Percentiles rank a stretch among this genome's conserved stretches.
These are phyloP conservation scores for Leishmania amazonensis DNA, from an alignment of 208 protist genomes.

Conservation along the genomic window DNA sequence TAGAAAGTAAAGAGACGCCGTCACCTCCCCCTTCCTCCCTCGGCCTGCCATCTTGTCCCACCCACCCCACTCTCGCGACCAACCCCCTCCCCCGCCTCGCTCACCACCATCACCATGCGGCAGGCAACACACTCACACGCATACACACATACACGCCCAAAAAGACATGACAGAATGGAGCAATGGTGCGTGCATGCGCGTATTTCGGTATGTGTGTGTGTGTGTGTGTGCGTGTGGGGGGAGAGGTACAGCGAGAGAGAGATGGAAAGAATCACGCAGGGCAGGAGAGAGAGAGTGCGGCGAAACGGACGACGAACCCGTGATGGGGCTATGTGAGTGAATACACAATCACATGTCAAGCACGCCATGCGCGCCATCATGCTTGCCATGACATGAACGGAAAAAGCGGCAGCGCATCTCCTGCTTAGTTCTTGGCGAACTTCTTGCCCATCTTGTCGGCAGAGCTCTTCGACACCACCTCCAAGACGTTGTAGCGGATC, in stretches of 20 bases:
- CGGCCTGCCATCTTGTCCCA: not conserved
- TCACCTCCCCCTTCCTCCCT: not conserved
- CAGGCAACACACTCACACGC: not conserved
- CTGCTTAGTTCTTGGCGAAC: conserved; percentile 81
- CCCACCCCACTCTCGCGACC: not conserved
- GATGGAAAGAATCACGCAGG: not conserved
- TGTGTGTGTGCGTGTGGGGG: not conserved
- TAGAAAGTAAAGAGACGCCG: not conserved
- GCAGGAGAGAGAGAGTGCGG: not conserved
- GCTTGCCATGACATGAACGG: not conserved
- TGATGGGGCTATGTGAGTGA: not conserved
- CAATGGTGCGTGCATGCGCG: not conserved
- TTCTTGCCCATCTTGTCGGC: conserved; percentile 88
- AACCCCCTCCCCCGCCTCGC: not conserved
- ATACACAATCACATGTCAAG: not conserved
- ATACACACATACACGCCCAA: not conserved
- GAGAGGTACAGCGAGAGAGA: not conserved
- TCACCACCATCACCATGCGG: not conserved
- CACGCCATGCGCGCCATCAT: not conserved
- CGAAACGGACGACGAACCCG: not conserved
- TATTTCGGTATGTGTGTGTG: not conserved
- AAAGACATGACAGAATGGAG: not conserved
- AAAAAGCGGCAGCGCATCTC: not conserved
- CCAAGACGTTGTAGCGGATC: conserved; percentile 99
- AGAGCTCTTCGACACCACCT: conserved; percentile 90